phyloP scores from a whole-genome alignment of 805 yeast species.

The Myxozyma melibiosi region DNA sequence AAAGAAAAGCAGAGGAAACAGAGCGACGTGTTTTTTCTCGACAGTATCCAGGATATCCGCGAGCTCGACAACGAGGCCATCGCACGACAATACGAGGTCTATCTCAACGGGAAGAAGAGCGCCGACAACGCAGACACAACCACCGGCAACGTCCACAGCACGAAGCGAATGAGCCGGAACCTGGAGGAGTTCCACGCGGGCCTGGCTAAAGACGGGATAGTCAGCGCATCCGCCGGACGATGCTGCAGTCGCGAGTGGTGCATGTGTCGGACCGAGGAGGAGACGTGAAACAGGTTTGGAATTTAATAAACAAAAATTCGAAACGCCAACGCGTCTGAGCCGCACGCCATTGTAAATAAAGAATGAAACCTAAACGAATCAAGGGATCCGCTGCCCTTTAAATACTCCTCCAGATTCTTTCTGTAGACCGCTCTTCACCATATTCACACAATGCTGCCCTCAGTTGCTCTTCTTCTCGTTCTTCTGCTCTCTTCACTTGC shows the following conservation, averaged over 20 bases:
- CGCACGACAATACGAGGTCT: neutral
- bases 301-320: no score
- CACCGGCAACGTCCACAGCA: neutral
- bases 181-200: neutral
- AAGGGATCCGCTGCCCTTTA: no score
- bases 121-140: neutral
- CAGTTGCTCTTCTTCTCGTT: no score
- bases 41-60: slow-evolving; percentile 1
- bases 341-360: no score
- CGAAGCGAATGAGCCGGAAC: neutral
- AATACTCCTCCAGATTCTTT: no score
- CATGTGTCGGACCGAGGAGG: neutral
- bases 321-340: no score
- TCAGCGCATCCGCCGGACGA: neutral
- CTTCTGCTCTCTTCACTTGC: no score
- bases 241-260: no score
- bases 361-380: no score
- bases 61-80: slow-evolving; percentile 3
- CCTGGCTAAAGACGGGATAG: neutral
- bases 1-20: neutral
- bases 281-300: neutral
- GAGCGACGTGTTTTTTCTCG: neutral
- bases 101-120: neutral
- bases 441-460: no score
- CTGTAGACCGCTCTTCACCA: no score